Base-by-base conservation (phyloP, 2,329 filamentous ascomycete species). In the Scleromitrula shiraiana region DNA sequence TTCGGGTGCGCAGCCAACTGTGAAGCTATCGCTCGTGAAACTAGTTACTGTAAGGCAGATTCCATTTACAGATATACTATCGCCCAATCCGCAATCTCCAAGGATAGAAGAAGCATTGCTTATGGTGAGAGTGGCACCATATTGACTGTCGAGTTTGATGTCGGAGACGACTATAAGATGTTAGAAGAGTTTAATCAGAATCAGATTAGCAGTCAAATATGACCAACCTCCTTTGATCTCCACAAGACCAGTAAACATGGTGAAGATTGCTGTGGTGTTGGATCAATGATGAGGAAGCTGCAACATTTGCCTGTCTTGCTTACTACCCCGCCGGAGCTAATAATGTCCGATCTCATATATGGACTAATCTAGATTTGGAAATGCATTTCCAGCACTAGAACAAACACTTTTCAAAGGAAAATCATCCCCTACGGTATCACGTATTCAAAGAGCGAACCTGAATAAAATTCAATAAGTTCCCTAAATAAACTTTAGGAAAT, bases 171-270 rank as follows among this genome's bases (percentile, higher is more conserved):
- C 91, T 96, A 67, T 50, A 50, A 41, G 12, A 7, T 53, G 50
- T 37, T 22, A 36, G 22, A n/a, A n/a, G n/a, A n/a, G n/a, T n/a
- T 30, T 44, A 14, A 4, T 6, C 15, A 48, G 32, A 44, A 44
- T 32, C 46, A 24, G 17, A 22, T 38, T 26, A 20, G 23, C 42
- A 33, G 26, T 14, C 42, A 49, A 1, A 23, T 14, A 32, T 24
- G 8, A 17, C 82, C 69, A 72, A 95, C 91, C 90, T 72, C 93
- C 93, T 55, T 97, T 84, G 53, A 84, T 85, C 70, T 95, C 89
- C 46, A 95, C 87, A 53, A 95, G 85, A 59, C 93, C 93, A 50
- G 93, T 97, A 64, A 98, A 97, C 93, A 98, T 97, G 33, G 41
- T 52, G 45, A 27, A 9, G 33, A 5, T 6, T 41, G 14, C 38